These are phyloP conservation scores for Omphalea diandra DNA, from an alignment of 441 rosid genomes.

Conservation along the genomic window DNA sequence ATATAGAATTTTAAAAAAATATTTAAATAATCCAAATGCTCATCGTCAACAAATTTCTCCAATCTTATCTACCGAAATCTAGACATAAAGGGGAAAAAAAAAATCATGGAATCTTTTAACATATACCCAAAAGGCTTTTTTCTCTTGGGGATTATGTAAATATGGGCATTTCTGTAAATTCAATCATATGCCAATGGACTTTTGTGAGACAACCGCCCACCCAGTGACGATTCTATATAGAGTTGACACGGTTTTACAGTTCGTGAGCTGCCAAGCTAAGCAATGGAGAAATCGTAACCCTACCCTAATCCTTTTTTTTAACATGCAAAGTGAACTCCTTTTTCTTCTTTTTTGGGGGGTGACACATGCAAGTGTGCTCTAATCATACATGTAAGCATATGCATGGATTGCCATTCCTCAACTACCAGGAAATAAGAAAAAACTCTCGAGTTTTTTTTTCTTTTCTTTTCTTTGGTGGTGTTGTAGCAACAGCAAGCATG, in stretches of 20 bases:
- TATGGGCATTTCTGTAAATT: neutral
- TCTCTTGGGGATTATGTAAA: too few relatives aligned
- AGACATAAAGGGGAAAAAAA: too few relatives aligned
- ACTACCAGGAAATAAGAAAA: neutral
- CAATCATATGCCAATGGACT: neutral
- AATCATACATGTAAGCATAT: neutral
- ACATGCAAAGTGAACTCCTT: too few relatives aligned
- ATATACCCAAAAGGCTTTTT: too few relatives aligned
- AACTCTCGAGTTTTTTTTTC: neutral
- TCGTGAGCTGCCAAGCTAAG: neutral
- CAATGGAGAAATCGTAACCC: neutral
- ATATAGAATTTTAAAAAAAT: too few relatives aligned
- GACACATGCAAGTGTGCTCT: neutral
- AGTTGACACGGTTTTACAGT: neutral
- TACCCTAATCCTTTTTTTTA: too few relatives aligned
- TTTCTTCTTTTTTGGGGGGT: too few relatives aligned
- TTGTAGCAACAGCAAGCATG: slow-evolving; percentile 22
- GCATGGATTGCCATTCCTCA: neutral
- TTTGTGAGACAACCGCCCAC: neutral
- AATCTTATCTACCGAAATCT: too few relatives aligned
- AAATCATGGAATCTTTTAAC: too few relatives aligned
- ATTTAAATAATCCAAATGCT: too few relatives aligned
- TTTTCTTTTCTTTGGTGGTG: neutral
- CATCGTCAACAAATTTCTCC: too few relatives aligned
- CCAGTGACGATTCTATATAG: neutral